Conservation (phyloP, 2,329 filamentous ascomycete genomes). For the Exophiala bonariae region DNA sequence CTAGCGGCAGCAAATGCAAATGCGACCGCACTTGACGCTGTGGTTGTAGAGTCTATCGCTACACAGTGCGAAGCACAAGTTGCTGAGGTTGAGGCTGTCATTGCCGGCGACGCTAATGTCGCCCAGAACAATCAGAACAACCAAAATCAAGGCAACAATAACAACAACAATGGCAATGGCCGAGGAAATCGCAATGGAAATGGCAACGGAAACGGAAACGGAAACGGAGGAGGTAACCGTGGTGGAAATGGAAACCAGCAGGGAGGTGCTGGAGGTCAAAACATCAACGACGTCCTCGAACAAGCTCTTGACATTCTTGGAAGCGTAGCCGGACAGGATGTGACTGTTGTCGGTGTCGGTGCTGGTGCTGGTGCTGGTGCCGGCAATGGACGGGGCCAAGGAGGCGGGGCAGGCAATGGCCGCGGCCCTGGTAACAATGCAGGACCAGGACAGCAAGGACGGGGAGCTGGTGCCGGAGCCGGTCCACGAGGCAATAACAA, state of each 20-base stretch:
- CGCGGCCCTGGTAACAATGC: too few relatives aligned
- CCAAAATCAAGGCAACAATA: conserved; percentile 1
- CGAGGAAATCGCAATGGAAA: conserved; percentile 1
- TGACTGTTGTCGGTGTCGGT: too few relatives aligned
- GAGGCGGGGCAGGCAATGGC: too few relatives aligned
- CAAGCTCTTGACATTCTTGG: too few relatives aligned
- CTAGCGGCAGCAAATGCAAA: neutral
- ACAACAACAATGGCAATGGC: neutral
- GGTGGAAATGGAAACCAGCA: neutral
- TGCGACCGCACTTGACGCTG: conserved; percentile 3
- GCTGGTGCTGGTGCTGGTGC: too few relatives aligned
- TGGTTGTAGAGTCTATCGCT: conserved; percentile 6
- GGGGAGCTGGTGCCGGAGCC: too few relatives aligned
- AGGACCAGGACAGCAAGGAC: too few relatives aligned
- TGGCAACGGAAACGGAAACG: neutral
- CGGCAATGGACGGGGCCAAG: too few relatives aligned
- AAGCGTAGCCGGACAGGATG: too few relatives aligned
- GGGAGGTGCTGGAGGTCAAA: conserved; percentile 4
- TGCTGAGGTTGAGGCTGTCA: conserved; percentile 5
- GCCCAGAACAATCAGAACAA: conserved; percentile 1
- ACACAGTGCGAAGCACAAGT: conserved; percentile 6
- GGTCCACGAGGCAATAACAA: too few relatives aligned
- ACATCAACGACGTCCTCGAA: too few relatives aligned
- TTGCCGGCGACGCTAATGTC: conserved; percentile 1
- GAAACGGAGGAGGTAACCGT: neutral